Evolutionary conservation across 2,329 filamentous ascomycete genomes (phyloP).

Genomic region (Paraconiothyrium brasiliense): DNA sequence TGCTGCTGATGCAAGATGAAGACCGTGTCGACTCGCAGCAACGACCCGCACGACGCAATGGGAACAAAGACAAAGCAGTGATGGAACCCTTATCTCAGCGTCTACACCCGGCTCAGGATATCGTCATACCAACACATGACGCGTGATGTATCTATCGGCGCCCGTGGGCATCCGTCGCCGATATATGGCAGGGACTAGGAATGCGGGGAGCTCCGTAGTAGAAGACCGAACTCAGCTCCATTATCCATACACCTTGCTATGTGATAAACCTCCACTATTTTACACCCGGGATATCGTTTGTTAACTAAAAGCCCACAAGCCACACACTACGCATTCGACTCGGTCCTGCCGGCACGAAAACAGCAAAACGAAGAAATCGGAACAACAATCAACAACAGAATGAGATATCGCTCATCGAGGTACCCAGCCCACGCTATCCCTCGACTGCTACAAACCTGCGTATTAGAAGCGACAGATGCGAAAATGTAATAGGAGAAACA

Average conservation of each 20-base stretch:
- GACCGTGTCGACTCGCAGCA: neutral
- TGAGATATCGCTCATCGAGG: constrained; percentile 21
- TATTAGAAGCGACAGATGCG: constrained; percentile 36
- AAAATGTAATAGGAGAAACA: constrained; percentile 24
- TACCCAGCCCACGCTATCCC: constrained; percentile 27
- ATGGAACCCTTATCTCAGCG: neutral
- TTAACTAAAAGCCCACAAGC: constrained; percentile 8
- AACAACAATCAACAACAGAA: constrained; percentile 10
- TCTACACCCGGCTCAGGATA: neutral
- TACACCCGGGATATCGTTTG: constrained; percentile 16
- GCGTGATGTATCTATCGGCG: neutral
- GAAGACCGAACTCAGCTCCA: neutral
- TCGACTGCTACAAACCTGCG: constrained; percentile 29
- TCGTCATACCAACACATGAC: constrained; percentile 11
- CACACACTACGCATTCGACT: constrained; percentile 11
- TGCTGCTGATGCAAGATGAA: neutral
- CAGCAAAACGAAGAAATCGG: constrained; percentile 11
- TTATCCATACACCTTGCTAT: constrained; percentile 9
- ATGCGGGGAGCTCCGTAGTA: neutral
- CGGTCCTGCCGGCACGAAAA: constrained; percentile 32
- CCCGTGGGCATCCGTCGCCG: constrained; percentile 1
- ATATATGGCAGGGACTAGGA: neutral
- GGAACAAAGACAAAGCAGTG: constrained; percentile 10
- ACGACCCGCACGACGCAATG: neutral
- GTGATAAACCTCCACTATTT: constrained; percentile 2